These are phyloP conservation scores for Hirsutella rhossiliensis DNA, from an alignment of 2,329 filamentous ascomycete species.

Conservation along the genomic window DNA sequence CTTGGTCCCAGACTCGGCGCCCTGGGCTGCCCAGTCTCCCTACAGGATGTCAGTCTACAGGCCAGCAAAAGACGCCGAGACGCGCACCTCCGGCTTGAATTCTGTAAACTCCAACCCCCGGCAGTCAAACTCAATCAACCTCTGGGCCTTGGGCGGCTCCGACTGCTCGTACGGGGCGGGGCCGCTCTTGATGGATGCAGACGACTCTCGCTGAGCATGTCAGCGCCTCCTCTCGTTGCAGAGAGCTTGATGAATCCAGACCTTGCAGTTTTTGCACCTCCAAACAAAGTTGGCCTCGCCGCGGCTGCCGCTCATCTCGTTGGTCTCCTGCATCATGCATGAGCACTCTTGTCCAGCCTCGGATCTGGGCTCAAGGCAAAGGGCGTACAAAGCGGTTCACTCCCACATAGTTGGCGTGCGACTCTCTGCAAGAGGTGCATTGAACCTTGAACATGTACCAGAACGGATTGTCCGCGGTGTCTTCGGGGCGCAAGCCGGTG, in stretches of 20 bases:
- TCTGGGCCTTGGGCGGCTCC: conserved; percentile 63
- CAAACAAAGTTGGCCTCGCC: conserved; percentile 99
- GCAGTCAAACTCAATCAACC: conserved; percentile 85
- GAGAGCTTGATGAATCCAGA: conserved; percentile 21
- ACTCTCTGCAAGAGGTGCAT: conserved; percentile 94
- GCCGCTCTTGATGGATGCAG: conserved; percentile 67
- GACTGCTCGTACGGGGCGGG: conserved; percentile 60
- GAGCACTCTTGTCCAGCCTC: background rate
- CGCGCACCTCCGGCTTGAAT: conserved; percentile 74
- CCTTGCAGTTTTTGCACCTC: conserved; percentile 98
- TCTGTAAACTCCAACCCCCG: conserved; percentile 84
- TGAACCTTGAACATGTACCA: conserved; percentile 98
- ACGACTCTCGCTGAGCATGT: conserved; percentile 57
- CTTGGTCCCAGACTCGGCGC: conserved; percentile 65
- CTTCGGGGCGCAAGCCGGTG: conserved; percentile 75
- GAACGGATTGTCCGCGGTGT: conserved; percentile 73
- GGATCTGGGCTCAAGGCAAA: background rate
- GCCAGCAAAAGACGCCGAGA: background rate
- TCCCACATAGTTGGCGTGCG: conserved; percentile 73
- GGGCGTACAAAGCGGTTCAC: conserved; percentile 74
- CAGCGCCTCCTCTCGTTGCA: background rate
- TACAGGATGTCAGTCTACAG: conserved; percentile 19
- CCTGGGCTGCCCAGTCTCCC: conserved; percentile 85
- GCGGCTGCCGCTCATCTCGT: conserved; percentile 83
- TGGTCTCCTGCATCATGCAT: conserved; percentile 53